phyloP scores from a whole-genome alignment of 2,329 filamentous ascomycete species.

The Neopestalotiopsis rosae region DNA sequence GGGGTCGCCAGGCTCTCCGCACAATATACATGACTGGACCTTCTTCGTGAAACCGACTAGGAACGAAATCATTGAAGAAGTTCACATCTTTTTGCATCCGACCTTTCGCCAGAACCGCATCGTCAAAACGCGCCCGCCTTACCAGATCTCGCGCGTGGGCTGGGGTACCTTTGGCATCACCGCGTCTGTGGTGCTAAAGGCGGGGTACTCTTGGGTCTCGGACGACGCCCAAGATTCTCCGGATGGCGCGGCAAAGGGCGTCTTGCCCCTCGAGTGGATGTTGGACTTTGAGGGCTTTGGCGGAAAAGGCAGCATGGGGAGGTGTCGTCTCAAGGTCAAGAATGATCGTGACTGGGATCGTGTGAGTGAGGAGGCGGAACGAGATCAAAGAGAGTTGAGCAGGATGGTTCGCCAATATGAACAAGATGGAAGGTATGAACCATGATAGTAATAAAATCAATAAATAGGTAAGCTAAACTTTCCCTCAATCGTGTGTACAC shows the following conservation, averaged over 20 bases:
- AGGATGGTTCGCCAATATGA: slow-evolving; percentile 23
- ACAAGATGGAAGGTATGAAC: slow-evolving; percentile 21
- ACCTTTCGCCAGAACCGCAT: slow-evolving; percentile 45
- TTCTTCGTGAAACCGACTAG: slow-evolving; percentile 50
- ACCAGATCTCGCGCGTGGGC: slow-evolving; percentile 43
- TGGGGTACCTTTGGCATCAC: slow-evolving; percentile 49
- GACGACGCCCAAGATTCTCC: slow-evolving; percentile 38
- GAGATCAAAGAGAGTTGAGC: slow-evolving; percentile 17
- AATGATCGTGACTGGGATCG: slow-evolving; percentile 26
- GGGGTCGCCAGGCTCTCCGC: slow-evolving; percentile 23
- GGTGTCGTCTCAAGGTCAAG: slow-evolving; percentile 45
- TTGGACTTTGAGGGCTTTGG: slow-evolving; percentile 46
- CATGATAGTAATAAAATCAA: not conserved
- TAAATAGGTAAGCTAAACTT: too few species aligned
- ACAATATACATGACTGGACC: slow-evolving; percentile 49
- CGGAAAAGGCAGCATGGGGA: slow-evolving; percentile 38
- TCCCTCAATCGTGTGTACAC: not conserved
- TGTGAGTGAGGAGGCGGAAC: slow-evolving; percentile 6
- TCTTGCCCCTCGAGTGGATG: slow-evolving; percentile 45
- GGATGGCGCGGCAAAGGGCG: slow-evolving; percentile 36
- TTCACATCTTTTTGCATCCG: slow-evolving; percentile 46
- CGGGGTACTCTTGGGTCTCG: slow-evolving; percentile 48
- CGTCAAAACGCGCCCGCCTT: slow-evolving; percentile 41
- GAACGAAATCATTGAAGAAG: slow-evolving; percentile 48
- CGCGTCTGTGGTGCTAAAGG: slow-evolving; percentile 45